Percentiles rank a stretch among this genome's conserved stretches.
phyloP scores from a whole-genome alignment of 1,284 basidiomycete species.

The Leucoagaricus sp. region DNA sequence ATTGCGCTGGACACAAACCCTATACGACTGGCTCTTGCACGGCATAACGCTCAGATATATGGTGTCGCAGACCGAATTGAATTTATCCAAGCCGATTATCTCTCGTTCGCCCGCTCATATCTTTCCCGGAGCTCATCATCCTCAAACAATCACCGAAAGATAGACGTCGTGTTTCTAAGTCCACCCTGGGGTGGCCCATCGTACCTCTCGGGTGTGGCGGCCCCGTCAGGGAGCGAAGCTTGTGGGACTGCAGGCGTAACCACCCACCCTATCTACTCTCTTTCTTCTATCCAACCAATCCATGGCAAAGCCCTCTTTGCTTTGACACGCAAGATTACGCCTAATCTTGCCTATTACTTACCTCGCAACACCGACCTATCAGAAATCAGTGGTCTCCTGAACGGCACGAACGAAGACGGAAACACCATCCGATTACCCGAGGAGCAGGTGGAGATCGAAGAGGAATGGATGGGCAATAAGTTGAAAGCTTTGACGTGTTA shows the following conservation, averaged over 20 bases:
- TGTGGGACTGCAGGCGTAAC: slow-evolving; percentile 18
- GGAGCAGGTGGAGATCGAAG: slow-evolving; percentile 79
- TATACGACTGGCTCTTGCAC: slow-evolving; percentile 80
- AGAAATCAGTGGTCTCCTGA: slow-evolving; percentile 65
- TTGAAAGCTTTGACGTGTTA: slow-evolving; percentile 85
- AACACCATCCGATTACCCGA: slow-evolving; percentile 18
- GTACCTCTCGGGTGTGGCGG: slow-evolving; percentile 50
- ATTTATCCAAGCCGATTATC: slow-evolving; percentile 88
- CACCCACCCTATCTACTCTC: slow-evolving; percentile 60
- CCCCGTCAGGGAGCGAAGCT: slow-evolving; percentile 16
- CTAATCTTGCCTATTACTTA: slow-evolving; percentile 87
- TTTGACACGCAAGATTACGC: slow-evolving; percentile 69
- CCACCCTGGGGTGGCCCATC: slow-evolving; percentile 92
- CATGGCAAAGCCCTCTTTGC: slow-evolving; percentile 81
- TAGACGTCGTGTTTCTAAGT: slow-evolving; percentile 90
- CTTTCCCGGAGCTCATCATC: slow-evolving; percentile 31
- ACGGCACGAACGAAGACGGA: neutral
- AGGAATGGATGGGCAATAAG: slow-evolving; percentile 87
- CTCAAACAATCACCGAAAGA: slow-evolving; percentile 37
- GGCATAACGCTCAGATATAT: slow-evolving; percentile 91
- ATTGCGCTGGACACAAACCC: slow-evolving; percentile 92
- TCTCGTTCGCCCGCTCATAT: slow-evolving; percentile 73
- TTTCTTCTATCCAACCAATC: slow-evolving; percentile 77
- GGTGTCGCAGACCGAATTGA: slow-evolving; percentile 94
- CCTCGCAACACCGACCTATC: slow-evolving; percentile 81